A percentile compares a stretch with the other conserved stretches of the same genome.
phyloP scores from a whole-genome alignment of 2,329 filamentous ascomycete genomes.

The Cladosporium sp. region DNA sequence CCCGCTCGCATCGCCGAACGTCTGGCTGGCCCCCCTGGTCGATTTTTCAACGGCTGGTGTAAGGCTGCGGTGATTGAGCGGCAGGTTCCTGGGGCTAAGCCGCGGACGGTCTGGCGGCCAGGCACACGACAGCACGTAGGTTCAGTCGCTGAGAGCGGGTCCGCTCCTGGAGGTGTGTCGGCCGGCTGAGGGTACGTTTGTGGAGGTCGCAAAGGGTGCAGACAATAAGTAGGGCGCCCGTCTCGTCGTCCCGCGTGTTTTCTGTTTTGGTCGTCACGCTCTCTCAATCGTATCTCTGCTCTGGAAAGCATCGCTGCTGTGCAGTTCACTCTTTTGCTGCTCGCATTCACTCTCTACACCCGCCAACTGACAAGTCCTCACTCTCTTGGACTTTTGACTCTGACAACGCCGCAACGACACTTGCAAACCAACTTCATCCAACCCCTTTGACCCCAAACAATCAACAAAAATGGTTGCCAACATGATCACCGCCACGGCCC shows the following conservation, averaged over 20 bases:
- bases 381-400: constrained; percentile 17
- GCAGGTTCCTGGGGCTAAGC: constrained; percentile 10
- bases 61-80: constrained; percentile 19
- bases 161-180: constrained; percentile 9
- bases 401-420: constrained; percentile 10
- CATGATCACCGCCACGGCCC: constrained; percentile 22
- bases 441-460: not conserved
- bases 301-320: constrained; percentile 29
- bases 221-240: constrained; percentile 4
- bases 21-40: not conserved
- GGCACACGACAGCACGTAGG: constrained; percentile 13
- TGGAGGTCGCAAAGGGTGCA: constrained; percentile 9
- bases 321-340: constrained; percentile 30
- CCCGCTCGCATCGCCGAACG: constrained; percentile 10
- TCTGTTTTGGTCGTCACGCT: constrained; percentile 19
- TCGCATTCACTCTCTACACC: constrained; percentile 22
- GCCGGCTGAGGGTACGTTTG: constrained; percentile 9
- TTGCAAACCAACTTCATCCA: constrained; percentile 3
- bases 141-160: constrained; percentile 9
- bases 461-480: constrained; percentile 9
- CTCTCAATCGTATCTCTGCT: constrained; percentile 23
- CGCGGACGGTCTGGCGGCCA: not conserved
- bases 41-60: constrained; percentile 11
- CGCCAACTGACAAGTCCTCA: constrained; percentile 18
- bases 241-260: constrained; percentile 16